Percentiles rank a stretch among this genome's conserved stretches.
Evolutionary conservation across 2,329 filamentous ascomycete genomes (phyloP).

Genomic region (Aplosporella prunicola): DNA sequence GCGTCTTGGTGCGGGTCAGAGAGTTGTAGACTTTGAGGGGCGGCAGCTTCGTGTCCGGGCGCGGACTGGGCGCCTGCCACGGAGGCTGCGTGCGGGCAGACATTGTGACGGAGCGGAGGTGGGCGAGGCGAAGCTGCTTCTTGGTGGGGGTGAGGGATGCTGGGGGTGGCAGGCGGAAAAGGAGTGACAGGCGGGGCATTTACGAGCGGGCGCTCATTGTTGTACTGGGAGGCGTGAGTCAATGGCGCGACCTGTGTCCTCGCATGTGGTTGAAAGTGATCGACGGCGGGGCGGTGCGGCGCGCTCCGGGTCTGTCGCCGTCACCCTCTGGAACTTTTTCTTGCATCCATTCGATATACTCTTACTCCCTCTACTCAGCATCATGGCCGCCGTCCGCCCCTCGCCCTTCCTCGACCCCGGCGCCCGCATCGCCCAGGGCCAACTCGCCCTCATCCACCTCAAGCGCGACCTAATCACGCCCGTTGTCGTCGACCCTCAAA

Average conservation of each 20-base stretch:
- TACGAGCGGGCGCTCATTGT: slow-evolving; percentile 15
- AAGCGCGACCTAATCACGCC: slow-evolving; percentile 79
- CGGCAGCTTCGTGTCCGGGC: slow-evolving; percentile 30
- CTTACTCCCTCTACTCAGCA: neutral
- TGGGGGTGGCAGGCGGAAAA: slow-evolving; percentile 9
- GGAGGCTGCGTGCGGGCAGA: slow-evolving; percentile 28
- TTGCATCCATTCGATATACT: neutral
- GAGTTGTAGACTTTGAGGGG: slow-evolving; percentile 71
- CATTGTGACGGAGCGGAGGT: slow-evolving; percentile 22
- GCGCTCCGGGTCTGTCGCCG: too few species aligned
- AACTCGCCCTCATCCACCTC: slow-evolving; percentile 75
- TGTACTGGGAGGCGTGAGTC: slow-evolving; percentile 2
- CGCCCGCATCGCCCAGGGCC: slow-evolving; percentile 49
- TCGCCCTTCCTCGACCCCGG: slow-evolving; percentile 77
- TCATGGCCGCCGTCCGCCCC: slow-evolving; percentile 14
- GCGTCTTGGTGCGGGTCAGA: slow-evolving; percentile 62
- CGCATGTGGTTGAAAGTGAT: slow-evolving; percentile 4
- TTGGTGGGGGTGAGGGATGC: slow-evolving; percentile 1
- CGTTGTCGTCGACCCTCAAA: slow-evolving; percentile 49
- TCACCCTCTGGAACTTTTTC: slow-evolving; percentile 11
- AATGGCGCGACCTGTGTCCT: slow-evolving; percentile 4
- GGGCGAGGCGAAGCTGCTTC: too few species aligned
- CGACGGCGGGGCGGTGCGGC: slow-evolving; percentile 6
- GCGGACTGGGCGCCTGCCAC: slow-evolving; percentile 27
- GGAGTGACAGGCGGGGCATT: slow-evolving; percentile 9